These are phyloP conservation scores for Collybiopsis luxurians DNA, from an alignment of 768 basidiomycete species.

Conservation along the genomic window DNA sequence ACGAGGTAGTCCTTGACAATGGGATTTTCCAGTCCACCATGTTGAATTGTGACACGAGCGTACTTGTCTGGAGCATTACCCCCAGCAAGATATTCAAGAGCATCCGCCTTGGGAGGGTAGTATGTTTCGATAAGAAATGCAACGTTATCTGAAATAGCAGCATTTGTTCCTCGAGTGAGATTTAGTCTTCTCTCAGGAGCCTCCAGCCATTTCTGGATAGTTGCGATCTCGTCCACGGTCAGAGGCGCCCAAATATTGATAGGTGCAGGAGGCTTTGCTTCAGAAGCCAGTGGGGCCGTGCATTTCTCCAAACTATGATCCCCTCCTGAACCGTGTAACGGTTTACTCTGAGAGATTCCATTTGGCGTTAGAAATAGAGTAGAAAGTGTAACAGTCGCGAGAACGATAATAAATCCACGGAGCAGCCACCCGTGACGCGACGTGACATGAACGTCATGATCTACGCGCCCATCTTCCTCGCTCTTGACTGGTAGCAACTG, in stretches of 20 bases:
- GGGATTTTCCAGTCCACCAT: conserved; percentile 39
- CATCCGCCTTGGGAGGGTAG: conserved; percentile 45
- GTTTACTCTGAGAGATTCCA: not conserved
- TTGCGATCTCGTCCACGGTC: conserved; percentile 37
- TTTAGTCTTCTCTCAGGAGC: conserved; percentile 42
- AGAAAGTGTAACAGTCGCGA: not conserved
- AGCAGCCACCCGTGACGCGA: not conserved
- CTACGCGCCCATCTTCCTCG: not conserved
- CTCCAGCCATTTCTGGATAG: conserved; percentile 45
- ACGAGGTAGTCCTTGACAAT: conserved; percentile 54
- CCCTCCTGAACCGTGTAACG: not conserved
- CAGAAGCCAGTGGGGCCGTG: conserved; percentile 22
- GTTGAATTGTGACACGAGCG: conserved; percentile 51
- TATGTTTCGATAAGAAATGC: conserved; percentile 49
- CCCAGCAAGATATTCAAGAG: conserved; percentile 41
- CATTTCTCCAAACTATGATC: conserved; percentile 28
- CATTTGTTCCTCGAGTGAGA: conserved; percentile 33
- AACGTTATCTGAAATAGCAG: conserved; percentile 41
- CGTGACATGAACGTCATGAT: not conserved
- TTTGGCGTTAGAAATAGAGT: not conserved
- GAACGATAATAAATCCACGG: not conserved
- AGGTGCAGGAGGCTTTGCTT: conserved; percentile 38
- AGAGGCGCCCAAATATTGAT: conserved; percentile 54
- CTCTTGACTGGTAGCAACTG: not conserved
- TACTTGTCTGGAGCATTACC: conserved; percentile 31